These are phyloP conservation scores for Chalciporus sp. DNA, from an alignment of 1,284 basidiomycete genomes.

Conservation along the genomic window DNA sequence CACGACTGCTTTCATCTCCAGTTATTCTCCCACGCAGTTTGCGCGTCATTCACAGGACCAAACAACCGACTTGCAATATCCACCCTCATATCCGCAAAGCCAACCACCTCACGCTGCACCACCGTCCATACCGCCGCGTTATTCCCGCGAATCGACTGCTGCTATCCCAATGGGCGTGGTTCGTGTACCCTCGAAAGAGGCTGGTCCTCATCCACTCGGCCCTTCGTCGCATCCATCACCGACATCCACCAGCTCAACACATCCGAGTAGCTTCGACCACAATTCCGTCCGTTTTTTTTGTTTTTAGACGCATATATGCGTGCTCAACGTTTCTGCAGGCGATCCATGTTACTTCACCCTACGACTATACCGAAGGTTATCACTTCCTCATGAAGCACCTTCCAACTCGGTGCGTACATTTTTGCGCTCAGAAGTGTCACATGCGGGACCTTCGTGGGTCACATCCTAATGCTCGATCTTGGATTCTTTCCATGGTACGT, in stretches of 20 bases:
- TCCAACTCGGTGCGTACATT: conserved; percentile 69
- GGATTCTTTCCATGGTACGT: conserved; percentile 15
- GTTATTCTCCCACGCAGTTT: conserved; percentile 40
- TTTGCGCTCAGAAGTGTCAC: conserved; percentile 30
- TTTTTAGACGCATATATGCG: not conserved
- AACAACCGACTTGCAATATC: conserved; percentile 35
- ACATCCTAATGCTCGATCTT: conserved; percentile 42
- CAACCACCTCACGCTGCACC: conserved; percentile 25
- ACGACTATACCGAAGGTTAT: conserved; percentile 93
- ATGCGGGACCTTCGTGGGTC: conserved; percentile 43
- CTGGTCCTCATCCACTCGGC: conserved; percentile 33
- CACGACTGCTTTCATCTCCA: conserved; percentile 32
- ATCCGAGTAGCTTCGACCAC: conserved; percentile 26
- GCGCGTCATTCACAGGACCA: conserved; percentile 49
- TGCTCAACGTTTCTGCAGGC: conserved; percentile 42
- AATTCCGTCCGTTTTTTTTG: conserved; percentile 23
- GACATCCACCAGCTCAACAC: conserved; percentile 42
- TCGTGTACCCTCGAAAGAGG: conserved; percentile 26
- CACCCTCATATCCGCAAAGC: conserved; percentile 33
- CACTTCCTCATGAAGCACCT: conserved; percentile 94
- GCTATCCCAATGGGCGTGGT: conserved; percentile 23
- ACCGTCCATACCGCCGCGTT: conserved; percentile 52
- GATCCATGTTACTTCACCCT: conserved; percentile 82
- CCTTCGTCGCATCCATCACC: conserved; percentile 42
- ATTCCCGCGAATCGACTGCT: conserved; percentile 47